These are phyloP conservation scores for Geranomyces variabilis DNA, from an alignment of 192 early-diverging fungal genomes.

Conservation along the genomic window DNA sequence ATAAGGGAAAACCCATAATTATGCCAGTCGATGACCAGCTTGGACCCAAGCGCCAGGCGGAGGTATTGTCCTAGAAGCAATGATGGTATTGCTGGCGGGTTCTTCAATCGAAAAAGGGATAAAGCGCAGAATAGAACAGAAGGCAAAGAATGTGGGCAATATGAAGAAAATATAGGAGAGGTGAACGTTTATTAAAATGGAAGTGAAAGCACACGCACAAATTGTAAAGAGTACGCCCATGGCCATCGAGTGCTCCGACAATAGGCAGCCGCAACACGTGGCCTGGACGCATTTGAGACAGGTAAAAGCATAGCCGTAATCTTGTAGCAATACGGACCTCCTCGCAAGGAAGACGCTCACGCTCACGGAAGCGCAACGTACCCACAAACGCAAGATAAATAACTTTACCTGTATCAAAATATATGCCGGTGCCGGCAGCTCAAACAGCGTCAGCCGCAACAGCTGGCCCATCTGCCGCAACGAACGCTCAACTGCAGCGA, in stretches of 20 bases:
- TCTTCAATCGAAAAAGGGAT: slow-evolving; percentile 53
- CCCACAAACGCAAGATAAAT: too few species aligned
- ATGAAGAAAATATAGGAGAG: too few species aligned
- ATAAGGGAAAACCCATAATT: slow-evolving; percentile 94
- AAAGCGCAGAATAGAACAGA: not conserved
- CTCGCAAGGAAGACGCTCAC: too few species aligned
- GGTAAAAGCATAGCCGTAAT: too few species aligned
- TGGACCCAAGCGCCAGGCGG: slow-evolving; percentile 63
- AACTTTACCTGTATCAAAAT: slow-evolving; percentile 39
- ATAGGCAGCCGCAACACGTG: too few species aligned
- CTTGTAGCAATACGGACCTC: too few species aligned
- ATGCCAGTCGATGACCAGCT: slow-evolving; percentile 95
- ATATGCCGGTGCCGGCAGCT: slow-evolving; percentile 61
- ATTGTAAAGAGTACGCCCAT: too few species aligned
- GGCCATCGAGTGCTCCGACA: too few species aligned
- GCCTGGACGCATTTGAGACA: too few species aligned
- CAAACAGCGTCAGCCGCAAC: slow-evolving; percentile 62
- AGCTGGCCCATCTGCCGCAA: slow-evolving; percentile 62
- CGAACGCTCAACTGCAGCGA: slow-evolving; percentile 72
- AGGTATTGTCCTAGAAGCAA: slow-evolving; percentile 75
- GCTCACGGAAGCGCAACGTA: too few species aligned
- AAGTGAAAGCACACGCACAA: too few species aligned
- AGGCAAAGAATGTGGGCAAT: not conserved
- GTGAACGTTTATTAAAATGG: too few species aligned
- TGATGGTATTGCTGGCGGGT: slow-evolving; percentile 94